Percentiles rank a stretch among this genome's conserved stretches.
These are phyloP conservation scores for Tolypocladium capitatum DNA, from an alignment of 2,329 filamentous ascomycete genomes.

Conservation along the genomic window DNA sequence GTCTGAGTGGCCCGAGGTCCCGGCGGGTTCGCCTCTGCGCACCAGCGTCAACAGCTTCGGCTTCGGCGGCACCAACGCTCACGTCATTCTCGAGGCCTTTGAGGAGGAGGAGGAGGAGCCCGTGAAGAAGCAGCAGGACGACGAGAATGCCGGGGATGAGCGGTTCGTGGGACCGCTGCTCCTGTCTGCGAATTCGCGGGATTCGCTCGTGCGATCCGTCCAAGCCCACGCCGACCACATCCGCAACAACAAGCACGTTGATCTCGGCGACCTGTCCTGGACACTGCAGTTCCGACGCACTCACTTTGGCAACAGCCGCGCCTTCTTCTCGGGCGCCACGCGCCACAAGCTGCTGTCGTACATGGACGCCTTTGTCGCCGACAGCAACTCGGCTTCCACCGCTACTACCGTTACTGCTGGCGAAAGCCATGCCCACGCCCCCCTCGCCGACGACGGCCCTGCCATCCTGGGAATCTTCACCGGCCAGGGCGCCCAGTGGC, in stretches of 20 bases:
- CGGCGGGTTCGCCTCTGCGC: slow-evolving; percentile 14
- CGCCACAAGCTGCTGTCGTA: not conserved
- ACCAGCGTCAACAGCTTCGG: slow-evolving; percentile 35
- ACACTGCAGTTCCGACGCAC: not conserved
- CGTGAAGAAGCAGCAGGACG: not conserved
- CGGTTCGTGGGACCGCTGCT: not conserved
- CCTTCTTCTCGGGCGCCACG: not conserved
- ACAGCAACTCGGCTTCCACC: not conserved
- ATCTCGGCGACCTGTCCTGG: not conserved
- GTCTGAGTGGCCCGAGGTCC: slow-evolving; percentile 10
- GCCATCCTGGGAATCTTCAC: slow-evolving; percentile 17
- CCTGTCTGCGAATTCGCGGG: not conserved
- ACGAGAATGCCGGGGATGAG: not conserved
- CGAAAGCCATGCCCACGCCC: not conserved
- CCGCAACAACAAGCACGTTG: not conserved
- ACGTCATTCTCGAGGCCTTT: slow-evolving; percentile 21
- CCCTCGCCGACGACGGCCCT: not conserved
- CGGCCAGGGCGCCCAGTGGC: slow-evolving; percentile 21
- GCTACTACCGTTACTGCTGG: not conserved
- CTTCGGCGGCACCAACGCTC: slow-evolving; percentile 35
- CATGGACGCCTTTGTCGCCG: not conserved
- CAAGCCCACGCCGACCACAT: not conserved
- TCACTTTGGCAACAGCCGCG: not conserved
- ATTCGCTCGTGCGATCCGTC: not conserved
- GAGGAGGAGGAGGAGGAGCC: not conserved